A percentile compares a stretch with the other conserved stretches of the same genome.
Evolutionary conservation across 2,329 filamentous ascomycete species (phyloP).

Genomic region (Pyrenophora tritici-repentis): DNA sequence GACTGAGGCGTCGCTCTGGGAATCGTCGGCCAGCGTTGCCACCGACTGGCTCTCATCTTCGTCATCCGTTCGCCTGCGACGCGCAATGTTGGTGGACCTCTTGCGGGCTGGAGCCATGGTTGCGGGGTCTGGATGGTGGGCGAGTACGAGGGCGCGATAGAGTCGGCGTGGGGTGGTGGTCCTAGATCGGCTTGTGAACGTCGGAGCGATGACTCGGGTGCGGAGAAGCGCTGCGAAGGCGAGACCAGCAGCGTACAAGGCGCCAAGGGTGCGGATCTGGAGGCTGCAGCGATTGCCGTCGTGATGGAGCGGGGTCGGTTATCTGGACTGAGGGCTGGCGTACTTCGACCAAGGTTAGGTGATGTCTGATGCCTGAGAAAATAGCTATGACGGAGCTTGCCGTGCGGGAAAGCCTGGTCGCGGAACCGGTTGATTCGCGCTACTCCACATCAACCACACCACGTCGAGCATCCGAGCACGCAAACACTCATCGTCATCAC

Average conservation of each 20-base stretch:
- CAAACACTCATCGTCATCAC: no score
- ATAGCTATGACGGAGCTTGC: constrained; percentile 36
- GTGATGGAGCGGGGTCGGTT: constrained; percentile 32
- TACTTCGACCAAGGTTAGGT: constrained; percentile 24
- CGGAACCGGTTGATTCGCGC: constrained; percentile 18
- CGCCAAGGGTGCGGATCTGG: constrained; percentile 21
- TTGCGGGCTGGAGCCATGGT: constrained; percentile 47
- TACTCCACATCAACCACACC: constrained; percentile 18
- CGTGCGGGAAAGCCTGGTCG: constrained; percentile 27
- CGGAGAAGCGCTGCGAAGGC: constrained; percentile 26
- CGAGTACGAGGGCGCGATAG: constrained; percentile 19
- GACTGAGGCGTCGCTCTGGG: constrained; percentile 65
- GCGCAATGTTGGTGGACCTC: constrained; percentile 42
- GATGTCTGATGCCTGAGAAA: constrained; percentile 46
- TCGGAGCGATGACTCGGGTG: constrained; percentile 28
- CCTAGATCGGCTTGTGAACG: constrained; percentile 28
- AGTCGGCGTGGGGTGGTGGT: constrained; percentile 27
- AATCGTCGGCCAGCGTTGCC: constrained; percentile 62
- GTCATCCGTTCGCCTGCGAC: constrained; percentile 48
- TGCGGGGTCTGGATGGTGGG: constrained; percentile 20
- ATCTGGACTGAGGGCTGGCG: constrained; percentile 25
- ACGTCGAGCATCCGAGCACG: background rate
- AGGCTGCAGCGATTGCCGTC: constrained; percentile 30
- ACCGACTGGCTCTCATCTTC: constrained; percentile 48
- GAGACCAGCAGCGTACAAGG: constrained; percentile 17